A percentile compares a stretch with the other conserved stretches of the same genome.
These are phyloP conservation scores for Sporothrix pseudoabietina DNA, from an alignment of 2,329 filamentous ascomycete genomes.

Conservation along the genomic window DNA sequence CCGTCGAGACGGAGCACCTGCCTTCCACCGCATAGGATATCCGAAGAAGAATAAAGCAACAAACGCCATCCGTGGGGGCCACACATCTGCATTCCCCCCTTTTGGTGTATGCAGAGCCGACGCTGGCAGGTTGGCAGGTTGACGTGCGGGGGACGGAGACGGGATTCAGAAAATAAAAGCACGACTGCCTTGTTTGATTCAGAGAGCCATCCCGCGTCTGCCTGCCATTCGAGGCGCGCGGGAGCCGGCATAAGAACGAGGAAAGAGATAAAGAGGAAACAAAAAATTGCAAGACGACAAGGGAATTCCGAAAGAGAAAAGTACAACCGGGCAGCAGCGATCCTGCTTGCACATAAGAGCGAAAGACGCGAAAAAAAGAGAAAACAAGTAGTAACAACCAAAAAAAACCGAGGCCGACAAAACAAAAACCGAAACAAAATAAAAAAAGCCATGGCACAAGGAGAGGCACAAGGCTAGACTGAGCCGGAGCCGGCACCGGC, in stretches of 20 bases:
- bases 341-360: neutral
- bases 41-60: neutral
- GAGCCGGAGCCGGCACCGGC: too few species aligned
- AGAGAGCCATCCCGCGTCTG: neutral
- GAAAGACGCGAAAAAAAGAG: neutral
- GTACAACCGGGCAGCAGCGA: neutral
- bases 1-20: neutral
- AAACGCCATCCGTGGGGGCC: neutral
- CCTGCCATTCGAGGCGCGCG: neutral
- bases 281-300: neutral
- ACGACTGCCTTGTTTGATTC: neutral
- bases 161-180: neutral
- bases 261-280: neutral
- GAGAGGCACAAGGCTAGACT: neutral
- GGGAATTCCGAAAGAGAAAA: neutral
- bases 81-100: neutral
- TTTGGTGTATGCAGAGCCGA: conserved; percentile 8
- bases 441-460: neutral
- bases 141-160: neutral
- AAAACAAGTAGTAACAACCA: neutral
- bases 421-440: neutral
- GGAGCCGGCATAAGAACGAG: neutral
- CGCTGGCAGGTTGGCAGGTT: neutral
- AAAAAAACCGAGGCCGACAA: conserved; percentile 13
- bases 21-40: neutral